Conservation (phyloP, 257 asterid species). For the Fraxinus anomala region DNA sequence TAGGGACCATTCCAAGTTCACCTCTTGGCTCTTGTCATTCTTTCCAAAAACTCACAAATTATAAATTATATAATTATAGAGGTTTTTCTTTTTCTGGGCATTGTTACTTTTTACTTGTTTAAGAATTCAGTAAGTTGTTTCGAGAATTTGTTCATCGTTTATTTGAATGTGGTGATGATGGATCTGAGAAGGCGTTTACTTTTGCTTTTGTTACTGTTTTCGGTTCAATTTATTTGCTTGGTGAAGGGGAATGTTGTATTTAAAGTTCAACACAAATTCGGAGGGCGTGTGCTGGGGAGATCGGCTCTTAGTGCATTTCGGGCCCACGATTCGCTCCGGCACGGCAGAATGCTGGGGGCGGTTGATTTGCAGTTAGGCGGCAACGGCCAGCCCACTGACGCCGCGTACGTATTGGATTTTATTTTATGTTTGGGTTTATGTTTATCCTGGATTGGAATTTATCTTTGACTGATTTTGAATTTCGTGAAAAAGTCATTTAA, state of each 20-base stretch:
- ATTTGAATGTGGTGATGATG: neutral
- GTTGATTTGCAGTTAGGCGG: constrained; percentile 53
- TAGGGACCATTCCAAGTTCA: neutral
- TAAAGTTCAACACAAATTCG: constrained; percentile 48
- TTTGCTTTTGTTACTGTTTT: constrained; percentile 2
- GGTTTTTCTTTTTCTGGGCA: no score
- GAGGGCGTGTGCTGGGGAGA: constrained; percentile 30
- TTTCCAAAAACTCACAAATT: neutral
- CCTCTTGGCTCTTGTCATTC: neutral
- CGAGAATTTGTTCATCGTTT: neutral
- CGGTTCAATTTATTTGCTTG: neutral
- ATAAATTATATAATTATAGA: neutral
- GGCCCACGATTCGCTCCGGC: constrained; percentile 47
- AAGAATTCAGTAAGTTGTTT: neutral
- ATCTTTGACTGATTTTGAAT: neutral
- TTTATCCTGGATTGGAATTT: neutral
- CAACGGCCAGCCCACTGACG: constrained; percentile 55
- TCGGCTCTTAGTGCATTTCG: constrained; percentile 37
- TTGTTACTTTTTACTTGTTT: neutral
- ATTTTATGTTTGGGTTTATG: neutral
- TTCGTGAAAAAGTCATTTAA: neutral
- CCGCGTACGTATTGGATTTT: constrained; percentile 35
- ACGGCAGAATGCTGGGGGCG: constrained; percentile 50
- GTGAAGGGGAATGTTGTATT: constrained; percentile 34
- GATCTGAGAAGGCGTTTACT: neutral